Percentiles rank a stretch among this genome's conserved stretches.
phyloP scores from a whole-genome alignment of 176 grass and related monocot genomes.

The Areca catechu region DNA sequence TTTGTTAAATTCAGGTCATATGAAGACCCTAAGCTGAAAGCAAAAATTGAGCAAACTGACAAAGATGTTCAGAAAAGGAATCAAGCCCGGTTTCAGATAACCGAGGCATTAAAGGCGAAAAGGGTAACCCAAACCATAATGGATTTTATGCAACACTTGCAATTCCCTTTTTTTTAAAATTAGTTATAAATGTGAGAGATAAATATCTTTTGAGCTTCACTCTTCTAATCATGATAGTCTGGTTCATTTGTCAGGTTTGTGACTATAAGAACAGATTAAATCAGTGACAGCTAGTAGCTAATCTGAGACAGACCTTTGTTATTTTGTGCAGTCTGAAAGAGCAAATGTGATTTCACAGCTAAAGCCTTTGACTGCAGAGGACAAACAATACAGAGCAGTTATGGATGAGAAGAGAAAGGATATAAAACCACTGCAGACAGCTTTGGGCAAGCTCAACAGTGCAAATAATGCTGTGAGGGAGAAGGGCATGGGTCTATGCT shows the following conservation, averaged over 20 bases:
- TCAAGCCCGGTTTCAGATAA: constrained; percentile 41
- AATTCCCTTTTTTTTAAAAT: too few species aligned
- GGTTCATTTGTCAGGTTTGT: too few species aligned
- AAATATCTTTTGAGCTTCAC: too few species aligned
- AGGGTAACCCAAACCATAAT: constrained; percentile 37
- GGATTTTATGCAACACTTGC: too few species aligned
- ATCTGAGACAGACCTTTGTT: not conserved
- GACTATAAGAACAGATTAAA: too few species aligned
- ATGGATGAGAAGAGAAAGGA: constrained; percentile 69
- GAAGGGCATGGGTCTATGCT: constrained; percentile 74
- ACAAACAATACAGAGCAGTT: constrained; percentile 55
- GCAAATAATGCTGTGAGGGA: constrained; percentile 72
- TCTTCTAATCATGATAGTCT: too few species aligned
- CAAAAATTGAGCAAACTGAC: constrained; percentile 69
- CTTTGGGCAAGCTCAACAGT: constrained; percentile 66
- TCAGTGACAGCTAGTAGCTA: not conserved
- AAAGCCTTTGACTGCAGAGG: constrained; percentile 62
- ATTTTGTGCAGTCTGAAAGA: constrained; percentile 54
- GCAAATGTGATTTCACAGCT: constrained; percentile 46
- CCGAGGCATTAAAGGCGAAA: constrained; percentile 61
- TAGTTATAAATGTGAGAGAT: too few species aligned
- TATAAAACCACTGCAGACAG: constrained; percentile 65
- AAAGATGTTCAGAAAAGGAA: constrained; percentile 81
- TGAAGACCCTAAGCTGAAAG: constrained; percentile 80
- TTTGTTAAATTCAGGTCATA: constrained; percentile 55